Conservation (phyloP, 371 early-diverging fungal species). For the Syncephalastrum racemosum region DNA sequence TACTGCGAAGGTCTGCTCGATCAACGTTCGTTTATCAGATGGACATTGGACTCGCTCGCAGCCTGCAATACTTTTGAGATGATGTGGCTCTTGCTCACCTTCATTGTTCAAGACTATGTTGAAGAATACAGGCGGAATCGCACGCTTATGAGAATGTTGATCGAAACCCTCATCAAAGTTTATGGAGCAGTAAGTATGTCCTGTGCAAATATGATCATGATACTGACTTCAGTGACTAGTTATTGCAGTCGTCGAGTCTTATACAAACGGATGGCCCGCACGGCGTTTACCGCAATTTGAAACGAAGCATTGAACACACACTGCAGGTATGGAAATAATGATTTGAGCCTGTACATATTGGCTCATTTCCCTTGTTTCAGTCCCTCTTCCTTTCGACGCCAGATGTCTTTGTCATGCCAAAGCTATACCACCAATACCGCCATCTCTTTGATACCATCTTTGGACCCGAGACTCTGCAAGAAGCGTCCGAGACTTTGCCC, state of each 20-base stretch:
- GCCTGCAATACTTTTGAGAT: slow-evolving; percentile 53
- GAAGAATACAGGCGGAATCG: slow-evolving; percentile 68
- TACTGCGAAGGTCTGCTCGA: slow-evolving; percentile 74
- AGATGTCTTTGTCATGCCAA: slow-evolving; percentile 68
- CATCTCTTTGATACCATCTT: slow-evolving; percentile 35
- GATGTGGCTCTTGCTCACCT: slow-evolving; percentile 65
- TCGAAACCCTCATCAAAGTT: slow-evolving; percentile 57
- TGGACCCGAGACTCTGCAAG: slow-evolving; percentile 21
- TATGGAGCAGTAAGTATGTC: slow-evolving; percentile 51
- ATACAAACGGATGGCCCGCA: slow-evolving; percentile 2
- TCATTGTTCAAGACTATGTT: slow-evolving; percentile 62
- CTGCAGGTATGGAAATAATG: slow-evolving; percentile 40
- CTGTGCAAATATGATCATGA: background rate
- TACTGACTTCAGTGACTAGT: slow-evolving; percentile 4
- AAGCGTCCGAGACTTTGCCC: slow-evolving; percentile 12
- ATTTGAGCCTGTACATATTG: background rate
- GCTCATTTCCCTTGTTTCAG: slow-evolving; percentile 21
- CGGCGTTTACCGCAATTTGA: slow-evolving; percentile 7
- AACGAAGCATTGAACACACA: slow-evolving; percentile 50
- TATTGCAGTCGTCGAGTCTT: slow-evolving; percentile 8
- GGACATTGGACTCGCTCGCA: slow-evolving; percentile 58
- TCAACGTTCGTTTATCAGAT: slow-evolving; percentile 66
- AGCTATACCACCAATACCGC: slow-evolving; percentile 46
- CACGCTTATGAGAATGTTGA: slow-evolving; percentile 65
- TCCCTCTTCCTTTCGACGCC: slow-evolving; percentile 62